Base-by-base conservation (phyloP, 2,329 filamentous ascomycete species). In the Xylogone sp. region DNA sequence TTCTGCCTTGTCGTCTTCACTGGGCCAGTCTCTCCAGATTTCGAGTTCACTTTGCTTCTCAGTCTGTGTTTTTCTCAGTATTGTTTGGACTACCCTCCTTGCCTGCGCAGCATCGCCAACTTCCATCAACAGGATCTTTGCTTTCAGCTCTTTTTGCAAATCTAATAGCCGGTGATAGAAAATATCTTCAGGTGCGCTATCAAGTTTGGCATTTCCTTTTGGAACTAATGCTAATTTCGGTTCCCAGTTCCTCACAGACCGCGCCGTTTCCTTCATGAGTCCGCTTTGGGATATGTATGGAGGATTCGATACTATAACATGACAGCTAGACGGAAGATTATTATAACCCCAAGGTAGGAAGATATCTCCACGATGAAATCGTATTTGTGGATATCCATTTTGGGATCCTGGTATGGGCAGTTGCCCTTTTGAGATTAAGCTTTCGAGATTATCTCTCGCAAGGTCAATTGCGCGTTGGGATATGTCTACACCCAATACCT, bases 201-300 rank as follows among this genome's bases (percentile, higher is more conserved):
- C 8, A 4, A 22, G 13, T 13, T 49, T 42, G 0, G 80, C 79
- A 20, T 47, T 27, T 31, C 19, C 16, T 12, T 42, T 18, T 9
- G 80, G 81, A 0, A 97, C 88, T 13, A 97, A 75, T 0, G 94
- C 94, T 12, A 88, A 70, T 56, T 74, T 81, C 3, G 94, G 94
- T 69, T 99, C 94, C 65, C 83, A 90, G 44, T 83, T 83, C 16
- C 90, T 81, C 24, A 97, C 93, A 12, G 88, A 93, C 21, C 84
- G 80, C 1, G 78, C 75, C 1, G 87, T 91, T 18, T 81, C 80
- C 39, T 69, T 76, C 39, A 75, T 69, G 62, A 88, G 91, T 7
- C 79, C 81, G 7, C 47, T 12, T 3, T 67, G 56, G 2, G 91
- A 95, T 47, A 97, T 86, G 66, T 97, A 97, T 0, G 94, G 94